Base-by-base conservation (phyloP, 768 basidiomycete species). In the Melanogaster broomeanus region DNA sequence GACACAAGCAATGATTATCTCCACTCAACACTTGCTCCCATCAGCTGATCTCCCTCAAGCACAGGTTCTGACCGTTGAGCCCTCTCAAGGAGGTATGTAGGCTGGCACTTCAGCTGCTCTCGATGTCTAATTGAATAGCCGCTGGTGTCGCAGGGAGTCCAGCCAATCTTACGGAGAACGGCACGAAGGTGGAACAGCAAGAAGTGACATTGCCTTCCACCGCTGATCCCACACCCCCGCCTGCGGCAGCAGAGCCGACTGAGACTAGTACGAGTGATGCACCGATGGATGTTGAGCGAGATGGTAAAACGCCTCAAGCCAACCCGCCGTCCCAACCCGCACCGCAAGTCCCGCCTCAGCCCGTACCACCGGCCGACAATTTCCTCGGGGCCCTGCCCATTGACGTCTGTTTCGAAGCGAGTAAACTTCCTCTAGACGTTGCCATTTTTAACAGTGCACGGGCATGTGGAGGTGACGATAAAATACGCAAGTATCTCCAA, bases 1-100 rank as follows among this genome's bases (percentile, higher is more conserved):
- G 92, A 93, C 93, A 6, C 81, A 85, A 59, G 92, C 93, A 1
- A 97, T 97, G 93, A 78, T 87, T 10, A 90, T 91, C 49, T 92
- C 92, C 10, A 95, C 93, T 2, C 84, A 88, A 57, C 92, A 95
- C 69, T 74, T 96, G 12, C 69, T 78, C 34, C 77, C 80, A 6
- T 58, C 71, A n/a, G 63, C 61, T 39, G 57, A 59, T 9, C 45
- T 52, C 11, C 71, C 61, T 11, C 28, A 57, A 6, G 58, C 63
- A 1, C 58, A 69, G 22, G 56, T 58, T 24, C 48, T 63, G 31
- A 54, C 54, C 8, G 51, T 59, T 22, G 52, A 55, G 16, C 66
- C 66, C 19, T 60, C 62, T 1, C 69, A 63, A 42, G 55, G 61
- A 57, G 69, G 67, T 69, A 43, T 42, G 45, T 44, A n/a, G 7